Evolutionary conservation across 129 eudicot genomes (phyloP).

Genomic region (Artemisia argyi): DNA sequence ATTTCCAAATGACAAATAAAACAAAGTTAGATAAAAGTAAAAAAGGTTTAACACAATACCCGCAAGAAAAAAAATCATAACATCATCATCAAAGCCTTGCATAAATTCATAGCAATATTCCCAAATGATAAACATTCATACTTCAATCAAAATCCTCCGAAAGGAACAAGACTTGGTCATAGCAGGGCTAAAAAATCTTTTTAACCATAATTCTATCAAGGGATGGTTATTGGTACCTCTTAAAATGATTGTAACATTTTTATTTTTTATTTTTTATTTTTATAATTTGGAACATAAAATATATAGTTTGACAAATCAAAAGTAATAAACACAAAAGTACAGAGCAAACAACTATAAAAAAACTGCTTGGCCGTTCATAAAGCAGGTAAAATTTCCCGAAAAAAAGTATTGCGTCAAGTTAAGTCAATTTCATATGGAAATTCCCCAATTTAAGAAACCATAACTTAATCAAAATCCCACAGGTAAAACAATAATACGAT

Average conservation of each 20-base stretch:
- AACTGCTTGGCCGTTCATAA: no score
- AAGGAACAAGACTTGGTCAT: background rate
- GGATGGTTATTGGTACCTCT: no score
- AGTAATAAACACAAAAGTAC: no score
- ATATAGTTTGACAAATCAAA: no score
- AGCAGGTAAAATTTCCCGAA: no score
- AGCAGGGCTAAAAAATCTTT: no score
- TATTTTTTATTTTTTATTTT: no score
- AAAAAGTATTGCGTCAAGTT: no score
- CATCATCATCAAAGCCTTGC: background rate
- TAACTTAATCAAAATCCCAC: background rate
- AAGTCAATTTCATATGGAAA: background rate
- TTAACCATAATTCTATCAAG: no score
- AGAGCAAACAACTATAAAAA: no score
- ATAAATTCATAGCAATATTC: background rate
- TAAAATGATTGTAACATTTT: no score
- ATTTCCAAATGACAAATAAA: conserved; percentile 3
- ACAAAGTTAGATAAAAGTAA: background rate
- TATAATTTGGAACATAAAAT: no score
- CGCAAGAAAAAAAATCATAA: background rate
- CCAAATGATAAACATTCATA: background rate
- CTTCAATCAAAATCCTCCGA: background rate
- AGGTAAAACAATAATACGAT: background rate
- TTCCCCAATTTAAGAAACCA: background rate
- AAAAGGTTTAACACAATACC: background rate